Conservation (phyloP, 2,329 filamentous ascomycete species). For the Emmonsiellopsis sp. region DNA sequence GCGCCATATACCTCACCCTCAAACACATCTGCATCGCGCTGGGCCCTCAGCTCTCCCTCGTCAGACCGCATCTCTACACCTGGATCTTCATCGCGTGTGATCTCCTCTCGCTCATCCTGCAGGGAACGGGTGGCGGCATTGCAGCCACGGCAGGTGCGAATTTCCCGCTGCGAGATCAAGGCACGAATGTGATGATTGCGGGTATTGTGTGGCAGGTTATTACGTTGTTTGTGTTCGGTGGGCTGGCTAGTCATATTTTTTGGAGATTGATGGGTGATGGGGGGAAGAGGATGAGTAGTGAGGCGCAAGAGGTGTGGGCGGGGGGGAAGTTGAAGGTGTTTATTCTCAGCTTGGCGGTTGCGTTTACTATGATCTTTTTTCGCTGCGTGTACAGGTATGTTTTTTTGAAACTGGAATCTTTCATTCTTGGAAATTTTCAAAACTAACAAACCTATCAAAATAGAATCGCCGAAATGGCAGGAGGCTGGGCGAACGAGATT, state of each 20-base stretch:
- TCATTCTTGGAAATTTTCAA: background rate
- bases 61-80: constrained; percentile 25
- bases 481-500: constrained; percentile 37
- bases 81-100: constrained; percentile 53
- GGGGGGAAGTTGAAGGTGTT: constrained; percentile 27
- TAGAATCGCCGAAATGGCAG: constrained; percentile 39
- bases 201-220: constrained; percentile 55
- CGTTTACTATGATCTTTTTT: constrained; percentile 37
- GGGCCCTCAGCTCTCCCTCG: constrained; percentile 21
- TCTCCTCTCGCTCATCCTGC: constrained; percentile 50
- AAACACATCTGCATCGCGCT: constrained; percentile 28
- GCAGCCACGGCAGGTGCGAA: constrained; percentile 34
- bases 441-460: background rate
- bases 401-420: too few species aligned
- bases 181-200: constrained; percentile 54
- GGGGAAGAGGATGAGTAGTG: constrained; percentile 7
- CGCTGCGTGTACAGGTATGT: constrained; percentile 37
- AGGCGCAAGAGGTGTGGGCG: constrained; percentile 5
- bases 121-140: constrained; percentile 51
- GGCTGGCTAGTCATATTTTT: constrained; percentile 41
- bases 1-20: constrained; percentile 55
- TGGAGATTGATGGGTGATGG: constrained; percentile 10
- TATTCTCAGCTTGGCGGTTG: constrained; percentile 26
- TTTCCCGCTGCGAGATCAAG: constrained; percentile 19
- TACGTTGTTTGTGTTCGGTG: constrained; percentile 47